These are phyloP conservation scores for Talinum fruticosum DNA, from an alignment of 148 eudicot genomes.

Conservation along the genomic window DNA sequence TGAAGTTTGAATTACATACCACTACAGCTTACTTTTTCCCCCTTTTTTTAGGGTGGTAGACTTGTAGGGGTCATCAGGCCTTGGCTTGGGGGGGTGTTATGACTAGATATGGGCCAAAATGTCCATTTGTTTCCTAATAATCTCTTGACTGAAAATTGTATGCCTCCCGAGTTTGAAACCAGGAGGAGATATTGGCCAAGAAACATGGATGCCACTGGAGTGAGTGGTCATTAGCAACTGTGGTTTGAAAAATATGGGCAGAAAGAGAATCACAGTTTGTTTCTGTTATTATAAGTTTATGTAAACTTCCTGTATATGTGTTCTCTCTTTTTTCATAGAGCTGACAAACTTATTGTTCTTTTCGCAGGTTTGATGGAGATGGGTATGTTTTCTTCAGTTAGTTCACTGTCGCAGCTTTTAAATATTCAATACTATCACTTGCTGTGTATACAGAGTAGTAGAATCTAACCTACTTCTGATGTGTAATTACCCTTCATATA, in stretches of 20 bases:
- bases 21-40: not conserved
- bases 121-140: too few species aligned
- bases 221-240: not conserved
- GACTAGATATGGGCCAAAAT: too few species aligned
- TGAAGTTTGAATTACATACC: not conserved
- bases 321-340: not conserved
- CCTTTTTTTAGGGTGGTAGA: not conserved
- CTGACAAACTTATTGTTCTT: constrained; percentile 4
- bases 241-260: not conserved
- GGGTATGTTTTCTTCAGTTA: constrained; percentile 54
- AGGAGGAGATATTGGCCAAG: not conserved
- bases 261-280: not conserved
- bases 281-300: not conserved
- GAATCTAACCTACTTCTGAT: not conserved
- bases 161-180: not conserved
- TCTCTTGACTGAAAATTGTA: too few species aligned
- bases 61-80: too few species aligned
- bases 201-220: not conserved
- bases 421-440: not conserved
- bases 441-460: not conserved
- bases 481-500: not conserved
- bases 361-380: constrained; percentile 98
- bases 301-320: not conserved
- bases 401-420: not conserved
- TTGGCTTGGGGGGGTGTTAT: too few species aligned